phyloP scores from a whole-genome alignment of 805 yeast genomes.

The Pichia membranifaciens region DNA sequence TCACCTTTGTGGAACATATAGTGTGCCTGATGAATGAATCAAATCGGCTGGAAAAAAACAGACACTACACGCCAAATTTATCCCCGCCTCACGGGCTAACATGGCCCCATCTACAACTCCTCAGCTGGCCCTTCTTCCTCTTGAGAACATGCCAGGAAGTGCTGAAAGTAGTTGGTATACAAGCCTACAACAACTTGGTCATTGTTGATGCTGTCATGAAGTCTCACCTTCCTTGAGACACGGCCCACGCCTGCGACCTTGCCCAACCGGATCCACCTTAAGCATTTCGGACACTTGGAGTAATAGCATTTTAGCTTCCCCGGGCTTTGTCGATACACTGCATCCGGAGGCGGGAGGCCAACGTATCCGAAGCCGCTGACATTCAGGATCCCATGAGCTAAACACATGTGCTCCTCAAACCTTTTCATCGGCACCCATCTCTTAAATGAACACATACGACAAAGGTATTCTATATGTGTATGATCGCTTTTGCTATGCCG shows the following conservation, averaged over 20 bases:
- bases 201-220: no score
- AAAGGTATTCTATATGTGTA: conserved; percentile 9
- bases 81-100: background rate
- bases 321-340: conserved; percentile 15
- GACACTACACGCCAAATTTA: no score
- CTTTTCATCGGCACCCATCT: conserved; percentile 16
- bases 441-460: conserved; percentile 21
- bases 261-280: conserved; percentile 21
- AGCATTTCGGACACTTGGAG: conserved; percentile 22
- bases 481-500: background rate
- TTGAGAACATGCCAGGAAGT: conserved; percentile 7
- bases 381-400: conserved; percentile 22
- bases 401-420: conserved; percentile 19
- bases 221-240: background rate
- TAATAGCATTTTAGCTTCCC: conserved; percentile 19
- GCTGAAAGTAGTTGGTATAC: conserved; percentile 22
- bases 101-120: background rate
- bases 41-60: no score
- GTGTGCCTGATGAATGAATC: no score
- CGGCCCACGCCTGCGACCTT: conserved; percentile 8
- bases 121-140: background rate
- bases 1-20: no score
- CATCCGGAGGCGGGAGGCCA: conserved; percentile 18
- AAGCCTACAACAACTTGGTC: conserved; percentile 13
- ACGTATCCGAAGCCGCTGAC: conserved; percentile 3